Conservation (phyloP, 208 protist genomes). For the Trypanosoma melophagium region DNA sequence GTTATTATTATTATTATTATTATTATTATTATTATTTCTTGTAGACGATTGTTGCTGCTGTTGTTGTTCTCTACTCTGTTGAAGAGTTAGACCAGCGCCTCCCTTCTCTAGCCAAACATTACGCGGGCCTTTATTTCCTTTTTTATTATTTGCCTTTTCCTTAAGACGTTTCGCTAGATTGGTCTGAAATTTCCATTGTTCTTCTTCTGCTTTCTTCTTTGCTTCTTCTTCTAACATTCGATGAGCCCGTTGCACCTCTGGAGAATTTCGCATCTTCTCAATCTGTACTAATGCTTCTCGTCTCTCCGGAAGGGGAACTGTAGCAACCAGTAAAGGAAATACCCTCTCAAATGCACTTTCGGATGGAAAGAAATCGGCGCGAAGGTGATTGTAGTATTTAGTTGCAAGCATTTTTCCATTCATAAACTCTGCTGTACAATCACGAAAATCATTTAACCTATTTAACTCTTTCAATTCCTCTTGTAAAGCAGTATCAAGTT, state of each 20-base stretch:
- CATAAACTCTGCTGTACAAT: conserved; percentile 65
- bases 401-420: conserved; percentile 51
- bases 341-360: conserved; percentile 52
- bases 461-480: conserved; percentile 40
- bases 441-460: conserved; percentile 44
- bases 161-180: neutral
- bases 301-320: conserved; percentile 48
- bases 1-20: conserved; percentile 13
- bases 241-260: conserved; percentile 56
- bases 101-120: conserved; percentile 50
- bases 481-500: conserved; percentile 45
- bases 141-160: conserved; percentile 7
- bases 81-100: conserved; percentile 11
- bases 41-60: neutral
- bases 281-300: conserved; percentile 60
- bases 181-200: conserved; percentile 23
- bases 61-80: neutral
- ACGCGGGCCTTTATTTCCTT: conserved; percentile 30
- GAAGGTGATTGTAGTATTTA: conserved; percentile 69
- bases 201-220: conserved; percentile 36
- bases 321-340: conserved; percentile 76
- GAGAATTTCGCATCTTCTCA: conserved; percentile 72
- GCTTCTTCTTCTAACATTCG: conserved; percentile 50
- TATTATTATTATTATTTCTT: conserved; percentile 9
- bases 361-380: conserved; percentile 47